Evolutionary conservation across 2,329 filamentous ascomycete species (phyloP), one percentile per base, ranked within the genome.

Genomic region (Bipolaris zeicola): DNA sequence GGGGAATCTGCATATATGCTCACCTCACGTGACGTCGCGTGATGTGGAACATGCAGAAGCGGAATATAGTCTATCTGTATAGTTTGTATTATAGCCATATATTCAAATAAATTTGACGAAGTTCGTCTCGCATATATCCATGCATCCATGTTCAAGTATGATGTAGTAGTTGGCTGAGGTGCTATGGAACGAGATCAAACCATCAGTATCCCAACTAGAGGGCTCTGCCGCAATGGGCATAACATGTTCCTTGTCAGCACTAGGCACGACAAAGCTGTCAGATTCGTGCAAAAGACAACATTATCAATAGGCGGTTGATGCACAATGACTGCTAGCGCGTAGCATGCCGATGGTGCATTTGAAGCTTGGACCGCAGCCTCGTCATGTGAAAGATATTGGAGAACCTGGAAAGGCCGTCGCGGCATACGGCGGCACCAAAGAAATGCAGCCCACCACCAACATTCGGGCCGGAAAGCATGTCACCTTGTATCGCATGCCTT

Each of bases 381-480:
- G 59, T 66, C 62, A 66, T 62, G 59, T 63, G 62, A 61, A 57
- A 62, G 58, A 51, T 14, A 20, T 42, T 28, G 48, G 18, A 58
- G 53, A 60, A 61, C 61, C 64, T 51, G 62, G 61, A 55, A 57
- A 55, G 36, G 50, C 28, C 51, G 57, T 53, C 56, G 52, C 62
- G 61, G 63, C 51, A 59, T 24, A n/a, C 20, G 48, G 47, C 54
- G 54, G 53, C 48, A 50, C 50, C 52, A 49, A 37, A 47, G 43
- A 22, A 39, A 47, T 47, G 55, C 45, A 57, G 50, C 54, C 44
- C 48, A 53, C 51, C 33, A 46, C 52, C 50, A 43, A 50, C 57
- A 52, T 56, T 43, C 50, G 38, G 46, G 34, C 46, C 42, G 18
- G 28, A 37, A 18, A 61, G 22, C 43, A 58, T 56, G 50, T 52